Evolutionary conservation across 2,329 filamentous ascomycete species (phyloP).

Genomic region (Massarina eburnea): DNA sequence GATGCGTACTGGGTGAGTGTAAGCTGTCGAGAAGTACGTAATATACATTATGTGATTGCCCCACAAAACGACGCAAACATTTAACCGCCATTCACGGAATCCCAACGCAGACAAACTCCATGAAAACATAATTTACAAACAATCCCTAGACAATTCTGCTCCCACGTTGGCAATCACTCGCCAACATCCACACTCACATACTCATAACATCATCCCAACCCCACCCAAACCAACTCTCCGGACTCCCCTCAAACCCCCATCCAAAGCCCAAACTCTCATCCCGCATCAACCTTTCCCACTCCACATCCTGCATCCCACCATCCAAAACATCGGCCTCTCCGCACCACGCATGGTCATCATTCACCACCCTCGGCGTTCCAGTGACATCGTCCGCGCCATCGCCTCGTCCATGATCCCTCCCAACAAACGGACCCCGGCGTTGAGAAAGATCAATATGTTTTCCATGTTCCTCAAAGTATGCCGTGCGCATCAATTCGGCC

Average conservation of each 20-base stretch:
- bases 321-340: neutral
- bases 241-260: conserved; percentile 9
- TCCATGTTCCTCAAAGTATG: conserved; percentile 22
- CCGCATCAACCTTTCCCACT: conserved; percentile 9
- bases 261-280: conserved; percentile 8
- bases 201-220: conserved; percentile 3
- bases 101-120: too few relatives aligned
- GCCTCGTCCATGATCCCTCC: conserved; percentile 13
- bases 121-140: too few relatives aligned
- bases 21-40: too few relatives aligned
- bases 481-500: conserved; percentile 15
- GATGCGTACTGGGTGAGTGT: too few relatives aligned
- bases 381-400: conserved; percentile 11
- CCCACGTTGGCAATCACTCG: too few relatives aligned
- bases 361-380: neutral
- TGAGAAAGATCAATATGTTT: conserved; percentile 21
- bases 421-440: conserved; percentile 1
- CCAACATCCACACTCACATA: too few relatives aligned
- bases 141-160: too few relatives aligned
- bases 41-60: too few relatives aligned
- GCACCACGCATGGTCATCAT: neutral
- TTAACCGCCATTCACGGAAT: too few relatives aligned
- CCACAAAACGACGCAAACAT: too few relatives aligned
- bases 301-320: conserved; percentile 2
- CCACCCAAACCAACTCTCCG: conserved; percentile 14